These are phyloP conservation scores for Basipetospora chlamydospora DNA, from an alignment of 2,329 filamentous ascomycete genomes.

Conservation along the genomic window DNA sequence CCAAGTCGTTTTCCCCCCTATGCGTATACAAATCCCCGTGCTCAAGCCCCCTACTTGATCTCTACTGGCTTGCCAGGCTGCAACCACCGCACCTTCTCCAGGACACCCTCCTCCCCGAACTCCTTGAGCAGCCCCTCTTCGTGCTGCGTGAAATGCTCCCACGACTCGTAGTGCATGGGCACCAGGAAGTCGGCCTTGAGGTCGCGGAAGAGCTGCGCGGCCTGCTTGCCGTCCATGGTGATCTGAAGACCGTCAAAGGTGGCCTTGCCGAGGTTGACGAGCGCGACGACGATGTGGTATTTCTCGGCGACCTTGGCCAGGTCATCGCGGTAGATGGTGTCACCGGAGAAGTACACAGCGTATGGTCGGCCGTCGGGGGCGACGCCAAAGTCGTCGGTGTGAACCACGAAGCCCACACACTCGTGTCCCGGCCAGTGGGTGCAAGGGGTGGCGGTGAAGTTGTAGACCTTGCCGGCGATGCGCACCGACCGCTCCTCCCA, in stretches of 20 bases:
- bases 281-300: conserved; percentile 22
- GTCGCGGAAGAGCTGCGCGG: conserved; percentile 21
- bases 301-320: conserved; percentile 17
- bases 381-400: conserved; percentile 20
- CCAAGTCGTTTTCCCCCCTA: too few species aligned
- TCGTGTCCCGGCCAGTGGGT: conserved; percentile 28
- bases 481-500: conserved; percentile 20
- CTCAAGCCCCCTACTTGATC: too few species aligned
- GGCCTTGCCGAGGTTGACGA: conserved; percentile 27
- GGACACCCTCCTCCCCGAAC: conserved; percentile 20
- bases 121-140: conserved; percentile 14
- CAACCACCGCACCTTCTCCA: conserved; percentile 22
- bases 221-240: conserved; percentile 29
- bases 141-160: conserved; percentile 27
- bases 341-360: conserved; percentile 32
- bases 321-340: conserved; percentile 31
- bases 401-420: conserved; percentile 29
- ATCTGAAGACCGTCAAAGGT: conserved; percentile 18
- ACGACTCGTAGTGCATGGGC: conserved; percentile 32
- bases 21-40: too few species aligned
- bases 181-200: conserved; percentile 25
- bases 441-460: conserved; percentile 27
- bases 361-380: conserved; percentile 24
- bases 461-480: conserved; percentile 19
- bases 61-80: too few species aligned